phyloP scores from a whole-genome alignment of 2,329 filamentous ascomycete species.

The Nannizziopsis arthrosporioides region DNA sequence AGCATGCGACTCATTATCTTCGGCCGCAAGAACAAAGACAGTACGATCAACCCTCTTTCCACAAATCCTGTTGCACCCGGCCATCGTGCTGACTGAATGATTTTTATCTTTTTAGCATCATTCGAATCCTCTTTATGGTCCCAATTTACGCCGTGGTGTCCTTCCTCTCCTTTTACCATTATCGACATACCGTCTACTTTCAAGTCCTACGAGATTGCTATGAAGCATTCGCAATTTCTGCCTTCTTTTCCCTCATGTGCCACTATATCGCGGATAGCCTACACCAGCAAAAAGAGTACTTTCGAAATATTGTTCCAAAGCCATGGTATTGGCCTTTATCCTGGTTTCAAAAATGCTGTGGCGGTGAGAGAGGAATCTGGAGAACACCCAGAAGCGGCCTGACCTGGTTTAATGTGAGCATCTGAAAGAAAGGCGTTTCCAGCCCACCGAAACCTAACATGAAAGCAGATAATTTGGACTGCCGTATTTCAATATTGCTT shows the following conservation, averaged over 20 bases:
- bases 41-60: slow-evolving; percentile 27
- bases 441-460: background rate
- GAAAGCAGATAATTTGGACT: slow-evolving; percentile 57
- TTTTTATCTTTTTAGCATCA: slow-evolving; percentile 47
- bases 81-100: background rate
- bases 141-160: slow-evolving; percentile 67
- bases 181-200: slow-evolving; percentile 69
- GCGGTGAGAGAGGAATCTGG: slow-evolving; percentile 57
- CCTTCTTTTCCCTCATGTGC: slow-evolving; percentile 65
- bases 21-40: slow-evolving; percentile 50
- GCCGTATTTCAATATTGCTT: slow-evolving; percentile 80
- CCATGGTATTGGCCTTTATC: slow-evolving; percentile 65
- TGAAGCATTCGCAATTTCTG: slow-evolving; percentile 77
- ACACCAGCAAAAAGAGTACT: slow-evolving; percentile 72
- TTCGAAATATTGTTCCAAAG: slow-evolving; percentile 54
- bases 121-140: slow-evolving; percentile 80
- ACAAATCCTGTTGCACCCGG: background rate
- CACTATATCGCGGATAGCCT: slow-evolving; percentile 65
- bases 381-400: slow-evolving; percentile 67
- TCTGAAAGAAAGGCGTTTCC: background rate
- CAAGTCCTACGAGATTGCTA: slow-evolving; percentile 74
- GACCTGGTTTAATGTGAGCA: slow-evolving; percentile 69
- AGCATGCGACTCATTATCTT: slow-evolving; percentile 49
- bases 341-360: slow-evolving; percentile 59
- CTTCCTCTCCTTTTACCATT: slow-evolving; percentile 61